Evolutionary conservation across 2,329 filamentous ascomycete species (phyloP).

Genomic region (Fusarium armeniacum): DNA sequence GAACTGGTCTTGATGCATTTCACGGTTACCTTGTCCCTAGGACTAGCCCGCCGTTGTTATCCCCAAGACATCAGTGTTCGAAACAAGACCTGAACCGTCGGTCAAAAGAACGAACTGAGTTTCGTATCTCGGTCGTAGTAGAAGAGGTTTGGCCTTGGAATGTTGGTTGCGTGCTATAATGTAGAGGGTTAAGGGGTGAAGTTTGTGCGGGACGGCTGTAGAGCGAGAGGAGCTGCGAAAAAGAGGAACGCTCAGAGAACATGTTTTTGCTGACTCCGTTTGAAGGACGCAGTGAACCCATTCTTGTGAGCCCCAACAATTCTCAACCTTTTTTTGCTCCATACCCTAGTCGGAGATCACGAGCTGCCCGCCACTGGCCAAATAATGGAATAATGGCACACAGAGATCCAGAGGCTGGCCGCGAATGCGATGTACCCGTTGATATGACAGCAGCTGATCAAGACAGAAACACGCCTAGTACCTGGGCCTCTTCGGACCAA

Average conservation of each 20-base stretch:
- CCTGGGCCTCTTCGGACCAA: constrained; percentile 51
- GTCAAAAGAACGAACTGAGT: neutral
- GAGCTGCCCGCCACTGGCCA: neutral
- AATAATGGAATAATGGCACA: neutral
- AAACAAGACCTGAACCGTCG: constrained; percentile 6
- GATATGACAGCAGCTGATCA: neutral
- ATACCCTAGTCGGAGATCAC: neutral
- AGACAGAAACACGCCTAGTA: constrained; percentile 37
- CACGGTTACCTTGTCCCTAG: constrained; percentile 2
- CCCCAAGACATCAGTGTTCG: constrained; percentile 6
- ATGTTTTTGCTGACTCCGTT: neutral
- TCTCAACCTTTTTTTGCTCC: neutral
- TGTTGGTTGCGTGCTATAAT: neutral
- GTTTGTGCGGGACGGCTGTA: neutral
- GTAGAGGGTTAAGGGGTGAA: neutral
- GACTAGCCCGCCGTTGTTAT: neutral
- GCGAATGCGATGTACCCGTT: neutral
- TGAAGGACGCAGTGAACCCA: neutral
- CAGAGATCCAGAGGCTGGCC: constrained; percentile 33
- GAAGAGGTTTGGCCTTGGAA: constrained; percentile 7
- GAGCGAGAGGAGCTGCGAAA: neutral
- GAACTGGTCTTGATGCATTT: neutral
- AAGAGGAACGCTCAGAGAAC: neutral
- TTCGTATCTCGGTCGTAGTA: constrained; percentile 3
- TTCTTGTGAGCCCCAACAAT: neutral